Base-by-base conservation (phyloP, 1,284 basidiomycete species). In the Cutaneotrichosporon cutaneum region DNA sequence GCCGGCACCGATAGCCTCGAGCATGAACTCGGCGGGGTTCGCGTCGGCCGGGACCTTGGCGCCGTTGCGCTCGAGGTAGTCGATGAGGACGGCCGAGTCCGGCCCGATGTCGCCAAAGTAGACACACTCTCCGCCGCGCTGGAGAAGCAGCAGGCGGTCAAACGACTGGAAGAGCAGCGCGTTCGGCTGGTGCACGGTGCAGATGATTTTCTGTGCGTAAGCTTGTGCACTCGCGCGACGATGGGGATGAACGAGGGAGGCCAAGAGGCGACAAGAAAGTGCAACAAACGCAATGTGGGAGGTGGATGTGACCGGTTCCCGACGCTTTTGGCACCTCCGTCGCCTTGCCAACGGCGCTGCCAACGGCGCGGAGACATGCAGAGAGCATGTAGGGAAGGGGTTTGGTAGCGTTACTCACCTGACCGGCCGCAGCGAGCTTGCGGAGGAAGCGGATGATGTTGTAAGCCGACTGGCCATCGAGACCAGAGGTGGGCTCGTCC, bases 1-100 rank as follows among this genome's bases (percentile, higher is more conserved):
- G 55, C 89, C 90, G 58, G 88, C 88, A 62, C 90, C 89, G 60
- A 90, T 90, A 21, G 87, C 88, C 65, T 82, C 81, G 54, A 81
- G 75, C 77, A 81, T 80, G 67, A 77, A 80, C 65, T 82, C 81
- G 66, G 82, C 80, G 16, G 83, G 83, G 76, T 86, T 86, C 69
- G 79, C 82, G 56, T 82, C 79, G 11, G 71, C 67, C 18, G 82
- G 82, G 36, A 83, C 83, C 36, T 74, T 69, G 11, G 83, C 84
- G 44, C 83, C 83, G 59, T 83, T 82, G 9, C 76, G 74, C 56
- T 81, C 82, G 68, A 86, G 83, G 76, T 86, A 86, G 16, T 80
- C 79, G 58, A 83, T 80, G 13, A 86, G 74, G 14, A 82, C 78
- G 35, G 77, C 68, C 4, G 82, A 82, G 70, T 85, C 84, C 58